Conservation (phyloP, 257 asterid genomes). For the Lithospermum erythrorhizon region DNA sequence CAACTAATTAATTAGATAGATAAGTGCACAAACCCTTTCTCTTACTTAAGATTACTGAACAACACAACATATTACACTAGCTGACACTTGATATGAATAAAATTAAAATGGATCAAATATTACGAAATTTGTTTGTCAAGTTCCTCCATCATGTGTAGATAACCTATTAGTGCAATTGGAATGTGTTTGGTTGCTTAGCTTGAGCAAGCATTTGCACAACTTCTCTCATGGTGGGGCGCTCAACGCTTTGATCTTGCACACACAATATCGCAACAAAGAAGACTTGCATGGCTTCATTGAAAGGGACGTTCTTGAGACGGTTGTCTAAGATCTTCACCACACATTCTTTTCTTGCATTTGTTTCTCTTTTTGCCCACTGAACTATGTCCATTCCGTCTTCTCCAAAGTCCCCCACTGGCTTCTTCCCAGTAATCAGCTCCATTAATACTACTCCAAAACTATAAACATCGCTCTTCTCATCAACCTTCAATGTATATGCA, state of each 20-base stretch:
- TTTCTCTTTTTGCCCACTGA: conserved; percentile 10
- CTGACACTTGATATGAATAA: too few relatives aligned
- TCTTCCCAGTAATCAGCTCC: conserved; percentile 18
- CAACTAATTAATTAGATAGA: too few relatives aligned
- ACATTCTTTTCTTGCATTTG: conserved; percentile 4
- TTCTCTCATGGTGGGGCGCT: conserved; percentile 19
- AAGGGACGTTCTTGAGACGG: conserved; percentile 12
- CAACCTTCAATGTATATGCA: conserved; percentile 24
- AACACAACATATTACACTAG: too few relatives aligned
- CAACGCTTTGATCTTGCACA: conserved; percentile 12
- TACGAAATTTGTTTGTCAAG: too few relatives aligned
- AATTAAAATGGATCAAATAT: too few relatives aligned
- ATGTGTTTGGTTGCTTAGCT: conserved; percentile 4
- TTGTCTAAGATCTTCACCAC: conserved; percentile 9
- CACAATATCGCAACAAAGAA: conserved; percentile 17
- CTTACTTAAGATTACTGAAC: too few relatives aligned
- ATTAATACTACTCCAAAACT: conserved; percentile 24
- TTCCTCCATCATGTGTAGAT: too few relatives aligned
- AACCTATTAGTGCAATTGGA: neutral
- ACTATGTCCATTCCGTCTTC: conserved; percentile 21
- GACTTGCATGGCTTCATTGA: conserved; percentile 16
- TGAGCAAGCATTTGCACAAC: conserved; percentile 17
- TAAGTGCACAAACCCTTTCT: too few relatives aligned
- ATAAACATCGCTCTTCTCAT: conserved; percentile 23
- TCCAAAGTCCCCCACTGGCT: conserved; percentile 21